Evolutionary conservation across 352 stramenopile genomes (phyloP), one percentile per base, ranked within the genome.

Genomic region (Phytophthora chlamydospora): DNA sequence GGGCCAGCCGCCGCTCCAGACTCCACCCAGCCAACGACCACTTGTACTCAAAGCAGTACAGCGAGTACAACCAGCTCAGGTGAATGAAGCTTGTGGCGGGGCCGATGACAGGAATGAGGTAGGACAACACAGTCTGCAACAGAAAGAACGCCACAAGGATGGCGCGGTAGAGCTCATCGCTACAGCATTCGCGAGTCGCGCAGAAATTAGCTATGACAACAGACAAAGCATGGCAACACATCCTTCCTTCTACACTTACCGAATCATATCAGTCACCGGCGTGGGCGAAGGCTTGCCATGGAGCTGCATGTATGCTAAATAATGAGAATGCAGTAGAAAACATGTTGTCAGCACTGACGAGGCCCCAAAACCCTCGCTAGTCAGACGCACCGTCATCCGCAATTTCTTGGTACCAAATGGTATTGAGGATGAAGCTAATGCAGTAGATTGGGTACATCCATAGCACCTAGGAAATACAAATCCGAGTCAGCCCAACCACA

Each of bases 21-120:
- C 84, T 92, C 88, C 88, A 96, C 4, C 88, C 88, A 38, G 85
- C 85, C 29, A 94, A 67, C 35, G 84, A 93, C 88, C 88, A 96
- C 72, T 94, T 96, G 81, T 96, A 96, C 64, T 96, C 88, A 57
- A 95, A 96, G 72, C 85, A 94, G 60, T 96, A 96, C n/a, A 96
- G 80, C 41, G 88, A 90, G 66, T 96, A 96, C 24, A 96, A 64
- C 87, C 87, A 96, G 40, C 87, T 94, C 39, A 94, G 52, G 58
- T 94, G 84, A 46, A 94, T 84, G 48, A 96, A 96, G 62, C 87
- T 96, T 21, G 73, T 66, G 21, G 82, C 78, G 1, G 87, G 85
- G 0, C 88, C 88, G 34, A 94, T 62, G 6, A 93, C 62, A 5
- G 87, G 87, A 43, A 96, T 73, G 36, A 96, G 44, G 46, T 96